phyloP scores from a whole-genome alignment of 2,329 filamentous ascomycete genomes.

The Fusarium brachygibbosum region DNA sequence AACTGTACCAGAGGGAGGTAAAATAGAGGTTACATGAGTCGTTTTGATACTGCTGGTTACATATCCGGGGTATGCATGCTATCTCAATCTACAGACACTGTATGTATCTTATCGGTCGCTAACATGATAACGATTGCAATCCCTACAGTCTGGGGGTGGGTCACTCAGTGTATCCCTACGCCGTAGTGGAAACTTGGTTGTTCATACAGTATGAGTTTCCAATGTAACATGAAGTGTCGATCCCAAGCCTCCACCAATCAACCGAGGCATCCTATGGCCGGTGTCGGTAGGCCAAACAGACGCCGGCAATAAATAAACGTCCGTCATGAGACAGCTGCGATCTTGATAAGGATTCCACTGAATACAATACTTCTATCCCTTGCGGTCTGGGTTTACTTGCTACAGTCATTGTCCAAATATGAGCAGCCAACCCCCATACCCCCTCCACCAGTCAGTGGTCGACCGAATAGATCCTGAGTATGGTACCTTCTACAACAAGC shows the following conservation, averaged over 20 bases:
- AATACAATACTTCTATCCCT: too few relatives aligned
- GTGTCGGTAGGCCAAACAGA: constrained; percentile 7
- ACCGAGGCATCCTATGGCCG: background rate
- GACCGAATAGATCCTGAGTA: constrained; percentile 8
- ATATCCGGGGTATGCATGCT: background rate
- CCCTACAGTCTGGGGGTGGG: constrained; percentile 4
- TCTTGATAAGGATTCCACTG: too few relatives aligned
- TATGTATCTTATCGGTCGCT: background rate
- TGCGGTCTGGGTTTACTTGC: too few relatives aligned
- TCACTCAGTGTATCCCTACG: too few relatives aligned
- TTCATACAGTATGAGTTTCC: background rate
- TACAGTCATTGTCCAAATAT: background rate
- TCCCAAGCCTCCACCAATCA: background rate
- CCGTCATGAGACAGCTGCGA: background rate
- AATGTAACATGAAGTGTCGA: constrained; percentile 5
- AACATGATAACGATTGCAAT: background rate
- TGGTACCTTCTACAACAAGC: constrained; percentile 16
- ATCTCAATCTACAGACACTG: background rate
- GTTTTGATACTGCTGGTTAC: constrained; percentile 5
- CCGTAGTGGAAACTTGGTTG: background rate
- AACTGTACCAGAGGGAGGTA: too few relatives aligned
- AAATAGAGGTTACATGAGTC: background rate
- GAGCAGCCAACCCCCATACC: constrained; percentile 16
- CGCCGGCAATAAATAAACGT: constrained; percentile 10
- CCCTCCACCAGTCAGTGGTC: background rate